phyloP scores from a whole-genome alignment of 257 asterid species.

The Verbascum thapsus region DNA sequence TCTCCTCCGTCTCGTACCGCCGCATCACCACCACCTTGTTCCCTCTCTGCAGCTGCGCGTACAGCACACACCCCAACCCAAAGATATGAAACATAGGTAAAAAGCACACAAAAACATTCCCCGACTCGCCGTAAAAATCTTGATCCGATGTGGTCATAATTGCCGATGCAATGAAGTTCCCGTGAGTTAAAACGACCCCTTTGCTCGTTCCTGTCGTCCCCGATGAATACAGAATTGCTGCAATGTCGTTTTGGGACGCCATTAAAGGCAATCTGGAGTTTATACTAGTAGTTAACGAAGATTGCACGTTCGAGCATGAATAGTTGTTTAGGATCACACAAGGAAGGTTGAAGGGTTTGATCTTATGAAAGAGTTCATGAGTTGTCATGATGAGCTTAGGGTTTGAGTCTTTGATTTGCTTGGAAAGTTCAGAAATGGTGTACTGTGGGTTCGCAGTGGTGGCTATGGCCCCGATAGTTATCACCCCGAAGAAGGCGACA shows the following conservation, averaged over 20 bases:
- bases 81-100: constrained; percentile 42
- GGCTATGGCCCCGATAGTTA: constrained; percentile 37
- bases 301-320: constrained; percentile 21
- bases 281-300: neutral
- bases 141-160: constrained; percentile 34
- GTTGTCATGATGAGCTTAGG: constrained; percentile 42
- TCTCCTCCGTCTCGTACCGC: constrained; percentile 29
- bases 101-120: constrained; percentile 37
- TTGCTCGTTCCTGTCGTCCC: constrained; percentile 44
- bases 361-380: constrained; percentile 33
- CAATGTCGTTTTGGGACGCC: constrained; percentile 33
- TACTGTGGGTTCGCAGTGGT: constrained; percentile 37
- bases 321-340: constrained; percentile 19
- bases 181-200: constrained; percentile 43
- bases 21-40: constrained; percentile 42
- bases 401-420: constrained; percentile 33
- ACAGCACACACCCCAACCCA: constrained; percentile 30
- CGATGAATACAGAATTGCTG: constrained; percentile 43
- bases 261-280: neutral
- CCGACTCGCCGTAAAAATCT: constrained; percentile 6
- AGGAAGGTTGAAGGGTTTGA: constrained; percentile 37
- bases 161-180: constrained; percentile 39
- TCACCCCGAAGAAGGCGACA: constrained; percentile 32
- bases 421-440: constrained; percentile 33
- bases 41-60: constrained; percentile 45